Evolutionary conservation across 805 yeast species (phyloP).

Genomic region (Candida silvicultrix): DNA sequence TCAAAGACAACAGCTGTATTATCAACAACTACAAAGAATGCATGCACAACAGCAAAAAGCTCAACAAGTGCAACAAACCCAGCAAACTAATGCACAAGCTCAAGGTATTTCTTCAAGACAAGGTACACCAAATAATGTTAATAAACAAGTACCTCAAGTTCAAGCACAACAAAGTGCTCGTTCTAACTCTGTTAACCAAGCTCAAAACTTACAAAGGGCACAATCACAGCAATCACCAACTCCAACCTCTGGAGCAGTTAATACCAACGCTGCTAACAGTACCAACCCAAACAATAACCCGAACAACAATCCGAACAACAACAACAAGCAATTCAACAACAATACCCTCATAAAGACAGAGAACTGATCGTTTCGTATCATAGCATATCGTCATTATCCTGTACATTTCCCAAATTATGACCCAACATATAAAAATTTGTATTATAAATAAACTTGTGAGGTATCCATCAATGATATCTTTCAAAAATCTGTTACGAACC

Average conservation of each 20-base stretch:
- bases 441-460: too few species aligned
- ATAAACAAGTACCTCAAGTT: background rate
- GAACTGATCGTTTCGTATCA: too few species aligned
- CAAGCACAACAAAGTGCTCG: background rate
- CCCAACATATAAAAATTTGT: background rate
- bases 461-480: background rate
- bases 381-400: background rate
- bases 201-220: background rate
- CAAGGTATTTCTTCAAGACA: background rate
- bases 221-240: background rate
- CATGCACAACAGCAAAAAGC: conserved; percentile 22
- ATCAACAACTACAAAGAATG: conserved; percentile 23
- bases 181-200: background rate
- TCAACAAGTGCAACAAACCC: conserved; percentile 4
- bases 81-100: background rate
- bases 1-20: conserved; percentile 48
- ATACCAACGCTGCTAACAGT: background rate
- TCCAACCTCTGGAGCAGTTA: background rate
- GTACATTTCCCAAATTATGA: background rate
- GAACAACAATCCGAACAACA: background rate
- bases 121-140: background rate
- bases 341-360: background rate
- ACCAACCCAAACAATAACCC: background rate
- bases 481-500: background rate
- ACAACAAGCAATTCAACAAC: background rate